Base-by-base conservation (phyloP, 441 rosid species). In the Corymbia citriodora region DNA sequence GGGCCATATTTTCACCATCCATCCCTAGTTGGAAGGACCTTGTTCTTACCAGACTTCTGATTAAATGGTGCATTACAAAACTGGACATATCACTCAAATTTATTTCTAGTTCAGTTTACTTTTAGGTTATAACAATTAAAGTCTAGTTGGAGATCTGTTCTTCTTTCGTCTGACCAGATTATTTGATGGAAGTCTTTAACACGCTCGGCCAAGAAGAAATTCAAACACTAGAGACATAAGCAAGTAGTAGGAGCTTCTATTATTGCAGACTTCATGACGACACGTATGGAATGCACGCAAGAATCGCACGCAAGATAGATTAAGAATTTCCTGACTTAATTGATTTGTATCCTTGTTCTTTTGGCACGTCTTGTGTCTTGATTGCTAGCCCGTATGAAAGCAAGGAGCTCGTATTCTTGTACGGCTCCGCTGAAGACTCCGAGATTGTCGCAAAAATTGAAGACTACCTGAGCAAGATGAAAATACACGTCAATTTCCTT, bases 371-470 rank as follows among this genome's bases (percentile, higher is more conserved):
- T 9, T 8, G 6, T 15, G 74, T 3, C 40, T n/a, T 15, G 36
- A n/a, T 8, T n/a, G 74, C 3, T 15, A 21, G 36, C 21, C 74
- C n/a, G 40, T 65, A 2, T 4, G 19, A 15, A 3, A 8, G 2
- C 6, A 4, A 8, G 40, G 6, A n/a, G 40, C 74, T n/a, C 21
- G 31, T 15, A n/a, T 16, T n/a, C 74, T n/a, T n/a, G 40, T 65
- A 6, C 74, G 10, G 40, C 21, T 65, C 74, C 0, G 74, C 36
- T 15, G 19, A 65, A n/a, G 74, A n/a, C 74, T 65, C 40, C 19
- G 1, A n/a, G 10, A 14, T 1, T 8, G 74, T 15, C 19, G 1
- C 2, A 15, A 4, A n/a, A 33, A 65, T 65, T n/a, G 19, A 10
- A 3, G 2, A 65, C 17, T 7, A 7, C 74, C 74, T n/a, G 40